Evolutionary conservation across 2,329 filamentous ascomycete species (phyloP).

Genomic region (Nigrospora sphaerica): DNA sequence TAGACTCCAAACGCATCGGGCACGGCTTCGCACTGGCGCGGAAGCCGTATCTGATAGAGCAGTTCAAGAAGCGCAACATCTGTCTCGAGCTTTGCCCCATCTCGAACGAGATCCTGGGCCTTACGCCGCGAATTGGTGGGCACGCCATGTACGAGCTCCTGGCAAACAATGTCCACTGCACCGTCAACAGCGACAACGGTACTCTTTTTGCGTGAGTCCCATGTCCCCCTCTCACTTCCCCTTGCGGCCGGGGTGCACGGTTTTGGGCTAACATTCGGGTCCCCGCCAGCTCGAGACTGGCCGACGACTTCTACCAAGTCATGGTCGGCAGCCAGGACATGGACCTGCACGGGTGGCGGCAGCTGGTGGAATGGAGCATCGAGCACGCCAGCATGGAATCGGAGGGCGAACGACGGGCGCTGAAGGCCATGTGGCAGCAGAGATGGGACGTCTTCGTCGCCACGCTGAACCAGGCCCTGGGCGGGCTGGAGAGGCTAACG

Average conservation of each 20-base stretch:
- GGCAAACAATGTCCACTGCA: constrained; percentile 67
- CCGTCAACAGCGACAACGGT: constrained; percentile 68
- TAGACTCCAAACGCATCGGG: constrained; percentile 63
- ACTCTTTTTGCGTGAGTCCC: constrained; percentile 57
- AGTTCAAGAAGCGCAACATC: constrained; percentile 56
- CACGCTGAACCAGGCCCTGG: constrained; percentile 33
- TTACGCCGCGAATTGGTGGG: constrained; percentile 57
- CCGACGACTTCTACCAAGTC: constrained; percentile 72
- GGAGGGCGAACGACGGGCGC: constrained; percentile 28
- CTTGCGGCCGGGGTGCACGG: too few relatives aligned
- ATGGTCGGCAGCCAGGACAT: constrained; percentile 63
- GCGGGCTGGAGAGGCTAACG: constrained; percentile 4
- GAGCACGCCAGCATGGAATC: constrained; percentile 48
- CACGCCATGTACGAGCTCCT: constrained; percentile 63
- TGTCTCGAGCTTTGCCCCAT: constrained; percentile 74
- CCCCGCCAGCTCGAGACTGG: constrained; percentile 53
- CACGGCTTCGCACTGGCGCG: constrained; percentile 65
- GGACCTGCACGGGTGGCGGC: constrained; percentile 64
- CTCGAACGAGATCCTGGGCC: constrained; percentile 67
- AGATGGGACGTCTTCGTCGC: constrained; percentile 54
- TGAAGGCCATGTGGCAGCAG: constrained; percentile 35
- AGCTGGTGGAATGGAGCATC: constrained; percentile 57
- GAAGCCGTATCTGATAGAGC: constrained; percentile 58
- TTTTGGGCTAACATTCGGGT: constrained; percentile 3
- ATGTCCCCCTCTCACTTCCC: too few relatives aligned